Conservation (phyloP, 179 eudicot species). For the Pouteria campechiana region DNA sequence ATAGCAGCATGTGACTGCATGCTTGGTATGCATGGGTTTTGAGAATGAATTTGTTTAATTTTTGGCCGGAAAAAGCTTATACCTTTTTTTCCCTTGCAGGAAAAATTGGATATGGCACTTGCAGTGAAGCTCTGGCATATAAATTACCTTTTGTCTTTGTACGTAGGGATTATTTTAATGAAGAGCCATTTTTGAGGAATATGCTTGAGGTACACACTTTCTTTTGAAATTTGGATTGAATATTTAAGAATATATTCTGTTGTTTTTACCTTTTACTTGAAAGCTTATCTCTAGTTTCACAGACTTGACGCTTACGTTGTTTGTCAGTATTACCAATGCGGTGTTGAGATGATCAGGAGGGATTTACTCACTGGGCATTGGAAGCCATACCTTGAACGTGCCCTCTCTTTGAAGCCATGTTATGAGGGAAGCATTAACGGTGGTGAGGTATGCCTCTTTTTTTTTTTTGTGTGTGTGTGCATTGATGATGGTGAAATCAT, state of each 20-base stretch:
- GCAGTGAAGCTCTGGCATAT: conserved; percentile 95
- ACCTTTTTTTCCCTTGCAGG: conserved; percentile 34
- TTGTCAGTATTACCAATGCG: conserved; percentile 73
- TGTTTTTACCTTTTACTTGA: not conserved
- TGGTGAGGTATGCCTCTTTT: conserved; percentile 58
- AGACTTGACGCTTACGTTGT: conserved; percentile 1
- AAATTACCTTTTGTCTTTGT: conserved; percentile 96
- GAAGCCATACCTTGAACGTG: conserved; percentile 94
- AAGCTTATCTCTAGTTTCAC: not conserved
- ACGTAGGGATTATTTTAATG: conserved; percentile 94
- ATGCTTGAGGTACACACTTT: conserved; percentile 65
- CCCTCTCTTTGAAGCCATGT: conserved; percentile 83
- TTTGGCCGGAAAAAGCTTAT: not conserved
- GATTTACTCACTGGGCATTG: conserved; percentile 96
- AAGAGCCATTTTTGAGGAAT: conserved; percentile 94
- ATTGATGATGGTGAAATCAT: not conserved
- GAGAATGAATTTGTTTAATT: not conserved
- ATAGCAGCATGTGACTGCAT: conserved; percentile 99
- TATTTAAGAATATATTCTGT: too few species aligned
- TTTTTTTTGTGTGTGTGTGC: not conserved
- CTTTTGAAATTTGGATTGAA: too few species aligned
- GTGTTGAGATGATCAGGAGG: conserved; percentile 99
- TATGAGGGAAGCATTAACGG: conserved; percentile 86
- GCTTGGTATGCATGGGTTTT: conserved; percentile 67
- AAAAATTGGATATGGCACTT: conserved; percentile 98